Evolutionary conservation across 164 flowering plant genomes (phyloP).

Genomic region (Tetracentron sinense): DNA sequence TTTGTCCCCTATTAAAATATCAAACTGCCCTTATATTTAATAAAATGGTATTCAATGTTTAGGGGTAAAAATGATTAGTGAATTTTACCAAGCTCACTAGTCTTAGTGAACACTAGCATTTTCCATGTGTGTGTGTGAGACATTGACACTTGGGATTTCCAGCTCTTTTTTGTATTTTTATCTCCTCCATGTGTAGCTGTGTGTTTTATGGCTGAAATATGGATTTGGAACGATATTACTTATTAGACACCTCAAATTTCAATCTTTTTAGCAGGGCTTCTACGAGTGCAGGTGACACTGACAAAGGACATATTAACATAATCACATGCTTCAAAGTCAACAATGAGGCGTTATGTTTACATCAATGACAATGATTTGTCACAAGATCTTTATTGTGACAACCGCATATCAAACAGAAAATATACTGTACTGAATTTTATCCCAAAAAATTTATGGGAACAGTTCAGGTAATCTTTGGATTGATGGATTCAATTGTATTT

Average conservation of each 20-base stretch:
- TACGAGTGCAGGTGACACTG: constrained; percentile 2
- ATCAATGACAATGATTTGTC: constrained; percentile 68
- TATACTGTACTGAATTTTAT: constrained; percentile 86
- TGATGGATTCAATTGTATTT: constrained; percentile 4
- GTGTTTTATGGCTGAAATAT: not conserved
- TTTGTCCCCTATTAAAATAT: too few relatives aligned
- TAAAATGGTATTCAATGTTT: too few relatives aligned
- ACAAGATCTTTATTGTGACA: constrained; percentile 65
- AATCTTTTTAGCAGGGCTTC: constrained; percentile 2
- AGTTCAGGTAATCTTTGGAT: constrained; percentile 70
- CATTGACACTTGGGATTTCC: not conserved
- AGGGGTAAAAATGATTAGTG: too few relatives aligned
- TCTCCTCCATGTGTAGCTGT: not conserved
- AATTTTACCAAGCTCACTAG: too few relatives aligned
- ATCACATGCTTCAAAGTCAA: constrained; percentile 18
- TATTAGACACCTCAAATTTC: not conserved
- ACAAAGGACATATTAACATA: constrained; percentile 4
- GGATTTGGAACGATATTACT: not conserved
- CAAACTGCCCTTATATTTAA: too few relatives aligned
- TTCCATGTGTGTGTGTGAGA: too few relatives aligned
- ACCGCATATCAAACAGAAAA: constrained; percentile 86
- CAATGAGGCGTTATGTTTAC: constrained; percentile 84
- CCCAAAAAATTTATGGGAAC: constrained; percentile 95
- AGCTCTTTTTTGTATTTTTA: not conserved
- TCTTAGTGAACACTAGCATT: too few relatives aligned